phyloP scores from a whole-genome alignment of 129 eudicot genomes.

The Calendula officinalis region DNA sequence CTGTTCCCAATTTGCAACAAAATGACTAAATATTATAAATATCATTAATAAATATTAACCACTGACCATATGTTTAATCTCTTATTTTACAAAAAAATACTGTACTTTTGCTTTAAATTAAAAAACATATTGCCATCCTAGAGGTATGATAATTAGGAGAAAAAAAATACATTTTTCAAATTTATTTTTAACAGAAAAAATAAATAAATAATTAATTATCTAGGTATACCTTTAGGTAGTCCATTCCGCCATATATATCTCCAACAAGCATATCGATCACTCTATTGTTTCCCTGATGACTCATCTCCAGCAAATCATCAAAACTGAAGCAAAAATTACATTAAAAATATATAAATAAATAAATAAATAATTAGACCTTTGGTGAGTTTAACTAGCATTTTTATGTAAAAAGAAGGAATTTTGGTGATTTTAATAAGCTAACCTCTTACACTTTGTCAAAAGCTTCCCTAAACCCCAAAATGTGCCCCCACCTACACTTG shows the following conservation, averaged over 20 bases:
- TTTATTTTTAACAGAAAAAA: constrained; percentile 1
- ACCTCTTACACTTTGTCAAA: constrained; percentile 91
- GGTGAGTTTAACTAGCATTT: not conserved
- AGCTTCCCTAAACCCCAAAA: constrained; percentile 97
- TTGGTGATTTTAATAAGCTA: constrained; percentile 4
- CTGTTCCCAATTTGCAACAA: constrained; percentile 42
- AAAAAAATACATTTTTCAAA: not conserved
- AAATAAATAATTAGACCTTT: not conserved
- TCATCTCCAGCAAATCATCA: constrained; percentile 91
- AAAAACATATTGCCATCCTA: not conserved
- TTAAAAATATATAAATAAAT: not conserved
- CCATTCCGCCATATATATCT: constrained; percentile 90
- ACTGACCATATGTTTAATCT: not conserved
- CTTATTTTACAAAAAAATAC: not conserved
- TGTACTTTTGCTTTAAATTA: not conserved
- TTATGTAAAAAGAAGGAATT: not conserved
- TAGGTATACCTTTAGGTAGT: constrained; percentile 71
- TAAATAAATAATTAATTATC: not conserved
- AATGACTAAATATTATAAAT: constrained; percentile 1
- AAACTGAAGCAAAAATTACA: constrained; percentile 48
- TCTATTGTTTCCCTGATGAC: constrained; percentile 87
- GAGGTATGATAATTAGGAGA: not conserved
- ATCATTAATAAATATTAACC: not conserved
- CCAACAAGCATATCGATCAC: constrained; percentile 98
- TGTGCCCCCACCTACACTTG: constrained; percentile 97